These are phyloP conservation scores for Inga laurina DNA, from an alignment of 306 rosid genomes.

Conservation along the genomic window DNA sequence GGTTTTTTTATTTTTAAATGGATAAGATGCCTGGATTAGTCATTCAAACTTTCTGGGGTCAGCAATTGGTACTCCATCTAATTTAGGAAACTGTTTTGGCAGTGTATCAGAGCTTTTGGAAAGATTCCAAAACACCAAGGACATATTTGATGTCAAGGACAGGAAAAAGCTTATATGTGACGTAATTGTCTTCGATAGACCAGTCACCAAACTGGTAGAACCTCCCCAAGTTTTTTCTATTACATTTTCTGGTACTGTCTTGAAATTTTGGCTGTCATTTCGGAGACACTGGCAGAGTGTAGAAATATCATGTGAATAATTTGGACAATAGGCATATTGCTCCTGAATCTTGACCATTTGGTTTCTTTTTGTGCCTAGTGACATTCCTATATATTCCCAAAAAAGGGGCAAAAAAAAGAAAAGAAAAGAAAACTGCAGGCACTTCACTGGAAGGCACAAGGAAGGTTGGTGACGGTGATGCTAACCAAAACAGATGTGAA, in stretches of 20 bases:
- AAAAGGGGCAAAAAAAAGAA: not conserved
- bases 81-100: not conserved
- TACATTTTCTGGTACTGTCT: not conserved
- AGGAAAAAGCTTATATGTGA: not conserved
- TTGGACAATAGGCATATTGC: not conserved
- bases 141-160: not conserved
- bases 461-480: not conserved
- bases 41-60: not conserved
- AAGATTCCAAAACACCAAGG: not conserved
- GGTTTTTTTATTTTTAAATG: not conserved
- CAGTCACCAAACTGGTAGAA: not conserved
- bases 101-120: not conserved
- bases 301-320: not conserved
- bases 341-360: not conserved
- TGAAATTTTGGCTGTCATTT: not conserved
- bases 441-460: not conserved
- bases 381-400: not conserved
- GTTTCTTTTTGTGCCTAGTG: not conserved
- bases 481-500: not conserved
- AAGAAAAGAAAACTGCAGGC: not conserved
- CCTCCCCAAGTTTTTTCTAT: not conserved
- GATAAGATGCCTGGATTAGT: not conserved
- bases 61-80: not conserved
- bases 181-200: not conserved
- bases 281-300: not conserved